Percentiles rank a stretch among this genome's conserved stretches.
These are phyloP conservation scores for Lactifluus pinguis DNA, from an alignment of 768 basidiomycete species.

Conservation along the genomic window DNA sequence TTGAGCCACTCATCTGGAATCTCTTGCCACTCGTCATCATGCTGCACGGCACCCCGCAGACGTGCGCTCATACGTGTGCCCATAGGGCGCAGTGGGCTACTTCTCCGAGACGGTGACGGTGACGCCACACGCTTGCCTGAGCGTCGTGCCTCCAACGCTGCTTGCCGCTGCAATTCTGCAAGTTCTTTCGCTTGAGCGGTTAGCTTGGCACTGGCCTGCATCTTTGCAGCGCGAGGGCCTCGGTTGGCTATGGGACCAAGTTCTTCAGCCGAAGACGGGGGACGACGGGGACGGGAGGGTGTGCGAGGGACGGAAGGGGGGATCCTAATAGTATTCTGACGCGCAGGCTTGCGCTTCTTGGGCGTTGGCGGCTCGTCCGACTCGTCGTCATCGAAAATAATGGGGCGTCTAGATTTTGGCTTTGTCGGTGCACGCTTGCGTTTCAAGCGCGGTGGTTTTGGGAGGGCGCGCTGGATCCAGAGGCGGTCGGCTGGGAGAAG, in stretches of 20 bases:
- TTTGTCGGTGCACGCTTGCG: conserved; percentile 31
- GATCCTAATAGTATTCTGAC: conserved; percentile 4
- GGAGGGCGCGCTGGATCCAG: conserved; percentile 74
- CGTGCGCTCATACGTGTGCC: conserved; percentile 64
- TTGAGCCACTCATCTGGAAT: conserved; percentile 70
- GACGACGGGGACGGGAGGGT: conserved; percentile 3
- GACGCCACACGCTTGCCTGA: conserved; percentile 11
- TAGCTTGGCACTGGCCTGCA: conserved; percentile 59
- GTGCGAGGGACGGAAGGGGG: conserved; percentile 1
- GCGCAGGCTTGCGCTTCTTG: conserved; percentile 22
- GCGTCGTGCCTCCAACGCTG: conserved; percentile 24
- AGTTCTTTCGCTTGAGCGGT: conserved; percentile 62
- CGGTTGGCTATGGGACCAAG: conserved; percentile 27
- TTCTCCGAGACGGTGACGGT: conserved; percentile 9
- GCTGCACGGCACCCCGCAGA: conserved; percentile 39
- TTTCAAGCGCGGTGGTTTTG: conserved; percentile 37
- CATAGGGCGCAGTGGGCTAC: conserved; percentile 27
- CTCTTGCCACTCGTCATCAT: conserved; percentile 61
- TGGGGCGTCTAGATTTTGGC: conserved; percentile 19
- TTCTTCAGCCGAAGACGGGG: neutral
- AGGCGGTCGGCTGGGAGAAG: conserved; percentile 60
- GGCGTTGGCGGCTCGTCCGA: conserved; percentile 18
- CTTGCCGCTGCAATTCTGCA: conserved; percentile 50
- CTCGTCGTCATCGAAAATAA: conserved; percentile 20
- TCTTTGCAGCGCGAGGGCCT: conserved; percentile 56